These are phyloP conservation scores for Monosporascus sp. DNA, from an alignment of 2,329 filamentous ascomycete species.

Conservation along the genomic window DNA sequence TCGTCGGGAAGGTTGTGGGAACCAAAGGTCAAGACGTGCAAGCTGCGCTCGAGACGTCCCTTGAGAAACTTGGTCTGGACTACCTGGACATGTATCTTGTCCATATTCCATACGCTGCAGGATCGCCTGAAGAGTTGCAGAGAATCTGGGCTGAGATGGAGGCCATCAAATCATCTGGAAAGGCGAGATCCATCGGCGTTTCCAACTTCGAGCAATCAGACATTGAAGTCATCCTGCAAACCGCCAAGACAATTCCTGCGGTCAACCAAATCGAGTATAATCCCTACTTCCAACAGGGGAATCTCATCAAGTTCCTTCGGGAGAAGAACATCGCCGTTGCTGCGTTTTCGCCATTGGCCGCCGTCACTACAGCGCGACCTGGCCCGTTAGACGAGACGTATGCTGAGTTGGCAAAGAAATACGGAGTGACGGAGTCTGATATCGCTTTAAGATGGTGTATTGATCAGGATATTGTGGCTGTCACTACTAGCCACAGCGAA, in stretches of 20 bases:
- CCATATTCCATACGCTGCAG: slow-evolving; percentile 50
- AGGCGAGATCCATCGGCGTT: slow-evolving; percentile 64
- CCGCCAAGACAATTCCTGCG: slow-evolving; percentile 56
- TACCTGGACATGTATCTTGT: slow-evolving; percentile 66
- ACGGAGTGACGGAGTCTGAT: slow-evolving; percentile 48
- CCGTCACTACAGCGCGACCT: slow-evolving; percentile 32
- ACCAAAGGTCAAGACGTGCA: slow-evolving; percentile 33
- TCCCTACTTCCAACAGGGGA: slow-evolving; percentile 62
- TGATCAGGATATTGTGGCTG: slow-evolving; percentile 50
- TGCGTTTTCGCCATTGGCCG: slow-evolving; percentile 48
- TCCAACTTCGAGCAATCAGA: slow-evolving; percentile 61
- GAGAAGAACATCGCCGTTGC: slow-evolving; percentile 49
- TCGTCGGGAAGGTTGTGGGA: slow-evolving; percentile 53
- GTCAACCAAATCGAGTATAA: slow-evolving; percentile 78
- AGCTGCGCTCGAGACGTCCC: slow-evolving; percentile 50
- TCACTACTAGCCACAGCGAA: slow-evolving; percentile 54
- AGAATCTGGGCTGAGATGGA: slow-evolving; percentile 53
- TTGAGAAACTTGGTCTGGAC: slow-evolving; percentile 59
- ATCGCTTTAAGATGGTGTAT: slow-evolving; percentile 52
- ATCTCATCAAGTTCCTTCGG: slow-evolving; percentile 50
- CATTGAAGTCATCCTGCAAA: slow-evolving; percentile 48
- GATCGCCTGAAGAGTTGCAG: slow-evolving; percentile 46
- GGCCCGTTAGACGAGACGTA: slow-evolving; percentile 49
- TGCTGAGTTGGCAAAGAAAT: slow-evolving; percentile 46
- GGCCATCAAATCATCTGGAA: slow-evolving; percentile 59